These are phyloP conservation scores for Maudiozyma humilis DNA, from an alignment of 1,139 yeast genomes.

Conservation along the genomic window DNA sequence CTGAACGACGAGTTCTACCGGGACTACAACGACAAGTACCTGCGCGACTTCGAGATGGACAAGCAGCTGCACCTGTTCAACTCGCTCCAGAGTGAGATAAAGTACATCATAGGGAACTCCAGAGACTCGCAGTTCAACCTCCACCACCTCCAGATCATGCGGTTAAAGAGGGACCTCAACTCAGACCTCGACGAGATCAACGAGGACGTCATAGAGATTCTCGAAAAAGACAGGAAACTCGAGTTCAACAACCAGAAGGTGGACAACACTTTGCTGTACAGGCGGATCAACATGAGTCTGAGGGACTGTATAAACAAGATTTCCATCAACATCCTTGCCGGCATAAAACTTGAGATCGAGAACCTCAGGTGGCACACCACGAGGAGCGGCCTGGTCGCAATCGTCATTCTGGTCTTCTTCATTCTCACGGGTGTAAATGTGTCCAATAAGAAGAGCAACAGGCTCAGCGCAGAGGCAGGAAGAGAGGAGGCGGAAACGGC, in stretches of 20 bases:
- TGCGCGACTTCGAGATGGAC: slow-evolving; percentile 66
- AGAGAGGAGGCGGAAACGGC: no score
- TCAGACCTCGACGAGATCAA: slow-evolving; percentile 69
- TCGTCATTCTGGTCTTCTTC: slow-evolving; percentile 37
- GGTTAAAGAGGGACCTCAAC: slow-evolving; percentile 62
- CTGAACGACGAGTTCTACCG: slow-evolving; percentile 46
- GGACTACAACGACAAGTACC: slow-evolving; percentile 48
- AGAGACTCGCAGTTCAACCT: slow-evolving; percentile 68
- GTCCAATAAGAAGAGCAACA: slow-evolving; percentile 32
- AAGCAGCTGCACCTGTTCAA: slow-evolving; percentile 83
- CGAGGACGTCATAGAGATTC: slow-evolving; percentile 53
- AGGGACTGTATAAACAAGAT: slow-evolving; percentile 85
- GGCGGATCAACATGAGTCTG: slow-evolving; percentile 57
- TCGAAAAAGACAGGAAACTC: slow-evolving; percentile 69
- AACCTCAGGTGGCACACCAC: slow-evolving; percentile 89
- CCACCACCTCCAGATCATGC: slow-evolving; percentile 54
- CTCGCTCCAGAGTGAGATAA: slow-evolving; percentile 83
- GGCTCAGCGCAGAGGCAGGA: slow-evolving; percentile 2
- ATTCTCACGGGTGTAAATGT: slow-evolving; percentile 44
- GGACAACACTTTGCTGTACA: slow-evolving; percentile 72
- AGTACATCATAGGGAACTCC: slow-evolving; percentile 68
- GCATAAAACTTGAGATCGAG: slow-evolving; percentile 79
- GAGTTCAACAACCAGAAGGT: slow-evolving; percentile 81
- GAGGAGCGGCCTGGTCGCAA: slow-evolving; percentile 55
- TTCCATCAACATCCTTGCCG: slow-evolving; percentile 72